Percentiles rank a stretch among this genome's conserved stretches.
Evolutionary conservation across 352 stramenopile genomes (phyloP).

Genomic region (Phytophthora pini): DNA sequence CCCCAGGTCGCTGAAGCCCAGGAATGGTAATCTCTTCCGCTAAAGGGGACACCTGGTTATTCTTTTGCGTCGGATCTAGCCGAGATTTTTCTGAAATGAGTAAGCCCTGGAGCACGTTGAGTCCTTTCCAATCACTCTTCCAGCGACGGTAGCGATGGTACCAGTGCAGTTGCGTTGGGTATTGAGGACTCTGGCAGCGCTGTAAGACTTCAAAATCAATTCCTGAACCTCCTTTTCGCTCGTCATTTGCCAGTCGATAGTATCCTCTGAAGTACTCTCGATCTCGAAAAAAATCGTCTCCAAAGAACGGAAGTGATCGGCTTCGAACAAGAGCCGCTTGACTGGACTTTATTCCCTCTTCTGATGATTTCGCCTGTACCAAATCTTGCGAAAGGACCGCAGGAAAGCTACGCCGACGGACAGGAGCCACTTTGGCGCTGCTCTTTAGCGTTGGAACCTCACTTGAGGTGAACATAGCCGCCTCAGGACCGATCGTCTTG

Average conservation of each 20-base stretch:
- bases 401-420: conserved; percentile 16
- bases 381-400: conserved; percentile 4
- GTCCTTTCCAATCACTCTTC: conserved; percentile 5
- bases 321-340: conserved; percentile 42
- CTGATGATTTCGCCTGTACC: background rate
- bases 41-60: background rate
- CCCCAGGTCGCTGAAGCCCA: conserved; percentile 1
- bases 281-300: conserved; percentile 47
- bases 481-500: conserved; percentile 10
- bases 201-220: conserved; percentile 62
- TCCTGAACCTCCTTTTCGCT: conserved; percentile 44
- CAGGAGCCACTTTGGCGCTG: conserved; percentile 9
- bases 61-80: background rate
- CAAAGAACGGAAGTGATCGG: conserved; percentile 55
- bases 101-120: background rate
- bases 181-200: conserved; percentile 56
- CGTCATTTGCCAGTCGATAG: conserved; percentile 17
- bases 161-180: conserved; percentile 46
- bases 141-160: conserved; percentile 53
- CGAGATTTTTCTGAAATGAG: background rate
- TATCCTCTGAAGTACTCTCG: conserved; percentile 28
- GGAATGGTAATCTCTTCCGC: conserved; percentile 1
- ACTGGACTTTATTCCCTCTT: background rate
- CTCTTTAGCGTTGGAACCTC: background rate
- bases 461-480: background rate